Base-by-base conservation (phyloP, 139 green algal species). In the Nannochloris sp. region DNA sequence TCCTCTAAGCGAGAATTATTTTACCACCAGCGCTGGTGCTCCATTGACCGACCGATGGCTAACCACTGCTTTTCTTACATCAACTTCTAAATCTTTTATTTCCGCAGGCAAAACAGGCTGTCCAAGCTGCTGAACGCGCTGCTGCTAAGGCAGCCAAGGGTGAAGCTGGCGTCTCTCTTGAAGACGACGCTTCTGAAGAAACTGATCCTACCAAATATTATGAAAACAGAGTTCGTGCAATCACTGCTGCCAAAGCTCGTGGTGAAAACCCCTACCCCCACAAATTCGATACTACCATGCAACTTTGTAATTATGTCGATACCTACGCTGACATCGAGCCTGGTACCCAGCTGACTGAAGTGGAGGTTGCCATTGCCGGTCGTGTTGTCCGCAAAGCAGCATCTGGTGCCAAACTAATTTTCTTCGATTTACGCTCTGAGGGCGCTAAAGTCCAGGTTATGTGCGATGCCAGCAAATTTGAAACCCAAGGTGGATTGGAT, bases 261-360 rank as follows among this genome's bases (percentile, higher is more conserved):
- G 91, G 91, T 29, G 64, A 80, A 46, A 96, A 97, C 80, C 90
- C 92, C 2, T 99, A 99, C 78, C 95, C 95, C 1, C 95, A 99
- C 86, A 99, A 99, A 86, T 98, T 97, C 61, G 46, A 92, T 19
- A 88, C 93, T 13, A 59, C 68, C 23, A 34, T 45, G 24, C 51
- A 97, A 46, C 83, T 99, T 47, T 83, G 85, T 0, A 84, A 91
- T 7, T 97, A 86, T 67, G 75, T 96, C 30, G 77, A 63, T 0
- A 83, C 96, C 77, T 97, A 90, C 63, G 32, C 44, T 4, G 33
- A 8, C 36, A 48, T 96, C 51, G 81, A 87, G 47, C 51, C 79
- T 8, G 90, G 85, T 4, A 27, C 68, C 37, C 84, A 93, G 60
- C 47, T 87, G 29, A 56, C 72, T 2, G 75, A 59, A 1, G 73